phyloP scores from a whole-genome alignment of 2,329 filamentous ascomycete genomes.

The Sarocladium oryzae region DNA sequence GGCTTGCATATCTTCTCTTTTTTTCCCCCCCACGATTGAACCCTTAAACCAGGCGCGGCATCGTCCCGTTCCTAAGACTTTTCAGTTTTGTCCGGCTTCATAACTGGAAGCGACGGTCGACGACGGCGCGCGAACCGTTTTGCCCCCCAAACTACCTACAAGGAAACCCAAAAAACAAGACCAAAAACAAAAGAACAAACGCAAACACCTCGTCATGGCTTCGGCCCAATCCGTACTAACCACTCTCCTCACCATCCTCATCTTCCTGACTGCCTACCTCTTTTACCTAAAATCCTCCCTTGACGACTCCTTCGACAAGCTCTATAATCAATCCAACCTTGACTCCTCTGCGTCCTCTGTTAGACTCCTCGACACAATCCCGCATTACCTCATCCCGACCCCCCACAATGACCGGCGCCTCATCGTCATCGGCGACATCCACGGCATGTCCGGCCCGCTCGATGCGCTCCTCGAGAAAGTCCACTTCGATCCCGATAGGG shows the following conservation, averaged over 20 bases:
- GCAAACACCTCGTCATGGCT: background rate
- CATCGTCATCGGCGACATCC: slow-evolving; percentile 84
- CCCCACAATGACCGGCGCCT: slow-evolving; percentile 49
- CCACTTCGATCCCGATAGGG: slow-evolving; percentile 47
- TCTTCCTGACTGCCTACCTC: slow-evolving; percentile 27
- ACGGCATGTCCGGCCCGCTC: slow-evolving; percentile 72
- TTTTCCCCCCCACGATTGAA: too few relatives aligned
- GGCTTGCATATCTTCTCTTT: too few relatives aligned
- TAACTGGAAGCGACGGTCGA: too few relatives aligned
- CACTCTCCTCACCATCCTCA: slow-evolving; percentile 25
- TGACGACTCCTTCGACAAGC: background rate
- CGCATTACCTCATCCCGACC: slow-evolving; percentile 25
- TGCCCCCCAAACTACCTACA: too few relatives aligned
- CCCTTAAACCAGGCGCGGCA: too few relatives aligned
- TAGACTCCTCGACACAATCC: slow-evolving; percentile 23
- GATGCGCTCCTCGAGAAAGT: slow-evolving; percentile 60
- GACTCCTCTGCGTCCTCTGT: background rate
- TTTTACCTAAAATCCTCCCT: slow-evolving; percentile 18
- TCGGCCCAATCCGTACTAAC: background rate
- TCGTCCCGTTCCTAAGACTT: too few relatives aligned
- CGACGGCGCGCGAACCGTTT: background rate
- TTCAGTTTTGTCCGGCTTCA: too few relatives aligned
- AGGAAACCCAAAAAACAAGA: too few relatives aligned
- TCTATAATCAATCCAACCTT: background rate
- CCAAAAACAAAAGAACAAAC: background rate